phyloP scores from a whole-genome alignment of 306 rosid genomes.

The Astragalus glycyphyllos region DNA sequence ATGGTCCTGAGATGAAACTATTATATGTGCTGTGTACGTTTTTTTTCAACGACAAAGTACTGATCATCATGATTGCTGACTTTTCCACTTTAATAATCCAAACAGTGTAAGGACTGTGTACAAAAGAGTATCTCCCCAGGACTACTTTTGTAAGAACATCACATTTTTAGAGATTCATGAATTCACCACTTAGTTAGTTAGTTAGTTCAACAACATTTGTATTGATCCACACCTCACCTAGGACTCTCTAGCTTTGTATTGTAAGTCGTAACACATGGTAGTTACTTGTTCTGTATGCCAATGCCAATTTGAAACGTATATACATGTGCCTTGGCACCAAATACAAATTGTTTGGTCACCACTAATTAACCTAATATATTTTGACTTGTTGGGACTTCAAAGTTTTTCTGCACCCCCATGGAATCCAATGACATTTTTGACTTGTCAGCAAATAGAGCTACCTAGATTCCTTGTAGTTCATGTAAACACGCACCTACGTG shows the following conservation, averaged over 20 bases:
- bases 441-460: neutral
- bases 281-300: no score
- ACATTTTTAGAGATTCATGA: conserved; percentile 26
- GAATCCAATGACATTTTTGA: conserved; percentile 43
- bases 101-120: conserved; percentile 33
- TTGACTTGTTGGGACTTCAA: conserved; percentile 35
- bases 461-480: no score
- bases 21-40: conserved; percentile 16
- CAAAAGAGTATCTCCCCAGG: conserved; percentile 1
- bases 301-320: conserved; percentile 16
- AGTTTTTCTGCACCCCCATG: neutral
- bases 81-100: conserved; percentile 45
- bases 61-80: conserved; percentile 45
- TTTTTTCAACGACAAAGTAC: conserved; percentile 40
- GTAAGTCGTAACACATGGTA: neutral
- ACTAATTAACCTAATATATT: conserved; percentile 20
- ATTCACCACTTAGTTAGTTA: neutral
- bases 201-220: neutral
- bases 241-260: conserved; percentile 41
- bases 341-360: conserved; percentile 1
- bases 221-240: conserved; percentile 23
- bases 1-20: conserved; percentile 15
- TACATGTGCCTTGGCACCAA: conserved; percentile 5
- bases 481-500: no score
- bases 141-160: conserved; percentile 19